These are phyloP conservation scores for Boletus insuetus DNA, from an alignment of 768 basidiomycete species.

Conservation along the genomic window DNA sequence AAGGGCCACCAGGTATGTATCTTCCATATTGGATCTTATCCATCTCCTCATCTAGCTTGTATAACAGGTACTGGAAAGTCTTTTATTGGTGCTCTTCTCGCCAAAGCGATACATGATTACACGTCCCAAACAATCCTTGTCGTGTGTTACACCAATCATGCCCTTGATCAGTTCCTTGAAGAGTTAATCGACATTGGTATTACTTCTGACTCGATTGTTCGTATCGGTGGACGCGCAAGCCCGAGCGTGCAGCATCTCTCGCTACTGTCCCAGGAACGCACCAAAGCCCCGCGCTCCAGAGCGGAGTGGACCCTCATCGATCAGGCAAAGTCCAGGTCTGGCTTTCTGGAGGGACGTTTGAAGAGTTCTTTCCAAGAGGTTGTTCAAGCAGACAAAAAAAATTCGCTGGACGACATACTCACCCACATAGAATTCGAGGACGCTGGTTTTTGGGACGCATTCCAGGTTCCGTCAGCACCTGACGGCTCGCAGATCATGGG, in stretches of 20 bases:
- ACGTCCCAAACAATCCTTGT: conserved; percentile 55
- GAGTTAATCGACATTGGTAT: conserved; percentile 63
- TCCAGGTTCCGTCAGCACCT: conserved; percentile 39
- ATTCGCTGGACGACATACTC: conserved; percentile 35
- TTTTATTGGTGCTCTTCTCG: conserved; percentile 66
- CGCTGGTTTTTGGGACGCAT: conserved; percentile 41
- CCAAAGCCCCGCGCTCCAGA: conserved; percentile 20
- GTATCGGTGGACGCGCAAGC: conserved; percentile 57
- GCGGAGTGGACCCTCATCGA: conserved; percentile 45
- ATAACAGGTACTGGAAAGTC: conserved; percentile 68
- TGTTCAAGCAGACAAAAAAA: conserved; percentile 4
- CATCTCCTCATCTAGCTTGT: background rate
- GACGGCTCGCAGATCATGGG: conserved; percentile 48
- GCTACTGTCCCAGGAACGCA: conserved; percentile 40
- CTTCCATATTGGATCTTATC: background rate
- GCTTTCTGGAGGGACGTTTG: conserved; percentile 22
- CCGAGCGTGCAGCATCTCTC: conserved; percentile 44
- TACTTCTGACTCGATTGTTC: conserved; percentile 45
- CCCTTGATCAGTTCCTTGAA: conserved; percentile 66
- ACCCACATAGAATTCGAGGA: conserved; percentile 53
- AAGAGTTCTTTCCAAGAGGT: conserved; percentile 32
- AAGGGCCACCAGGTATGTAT: conserved; percentile 64
- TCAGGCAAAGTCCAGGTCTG: conserved; percentile 28
- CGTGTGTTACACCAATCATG: conserved; percentile 74
- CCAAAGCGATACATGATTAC: conserved; percentile 53